Evolutionary conservation across 1,284 basidiomycete genomes (phyloP), one percentile per base, ranked within the genome.

Genomic region (Somion occarium): DNA sequence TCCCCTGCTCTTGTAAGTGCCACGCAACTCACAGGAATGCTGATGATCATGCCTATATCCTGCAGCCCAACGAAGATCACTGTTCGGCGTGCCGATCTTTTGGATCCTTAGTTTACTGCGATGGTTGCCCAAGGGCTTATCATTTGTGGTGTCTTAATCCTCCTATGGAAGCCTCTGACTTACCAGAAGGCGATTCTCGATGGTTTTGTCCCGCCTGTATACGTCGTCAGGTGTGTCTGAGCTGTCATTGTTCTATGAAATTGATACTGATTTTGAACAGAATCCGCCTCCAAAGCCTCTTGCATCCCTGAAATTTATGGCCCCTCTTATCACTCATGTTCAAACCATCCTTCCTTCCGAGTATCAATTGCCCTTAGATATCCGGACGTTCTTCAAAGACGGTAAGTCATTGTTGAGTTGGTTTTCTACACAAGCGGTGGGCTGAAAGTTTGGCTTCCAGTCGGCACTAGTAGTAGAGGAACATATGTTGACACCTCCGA

Each of bases 91-190:
- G 96, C 70, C 81, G 85, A 59, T 89, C 85, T 22, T 72, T 82
- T 51, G 90, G 94, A 51, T 79, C 83, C 22, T 75, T 95, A 54
- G 80, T 96, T 7, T 98, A 98, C 68, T 99, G 96, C 69, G 96
- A 99, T 66, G 94, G 95, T 12, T 99, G 97, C 66, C 92, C 96
- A 26, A 79, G 90, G 57, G 93, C 93, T 20, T 99, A 98, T 69
- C 96, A 99, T 70, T 85, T 98, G 55, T 86, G 87, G 79, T 99
- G 96, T 69, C 81, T 99, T 61, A 91, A 98, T 66, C 96, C 96
- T 39, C 96, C 96, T 20, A 82, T 98, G 71, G 90, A 95, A 59
- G 76, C 86, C 48, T 79, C 88, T 60, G 93, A 98, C 61, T 73
- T 91, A 42, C 84, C 85, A 48, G 88, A 89, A 59, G 88, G 88